phyloP scores from a whole-genome alignment of 1,284 basidiomycete species.

The Ceratorhiza oryzae-sativae region DNA sequence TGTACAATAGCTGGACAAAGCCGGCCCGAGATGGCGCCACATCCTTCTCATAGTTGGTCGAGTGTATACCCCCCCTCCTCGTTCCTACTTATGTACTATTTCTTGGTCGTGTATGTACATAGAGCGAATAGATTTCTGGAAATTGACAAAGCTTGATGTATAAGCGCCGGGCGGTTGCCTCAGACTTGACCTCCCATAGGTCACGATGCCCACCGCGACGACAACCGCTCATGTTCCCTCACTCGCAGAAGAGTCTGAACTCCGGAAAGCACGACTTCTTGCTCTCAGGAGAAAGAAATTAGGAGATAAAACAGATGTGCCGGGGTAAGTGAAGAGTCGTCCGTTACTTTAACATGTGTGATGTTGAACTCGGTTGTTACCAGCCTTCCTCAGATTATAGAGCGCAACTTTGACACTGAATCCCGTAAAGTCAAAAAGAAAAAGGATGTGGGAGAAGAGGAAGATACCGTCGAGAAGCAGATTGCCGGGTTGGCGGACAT shows the following conservation, averaged over 20 bases:
- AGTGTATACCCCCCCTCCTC: neutral
- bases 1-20: conserved; percentile 63
- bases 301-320: conserved; percentile 57
- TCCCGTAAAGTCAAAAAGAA: conserved; percentile 78
- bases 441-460: conserved; percentile 63
- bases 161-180: conserved; percentile 38
- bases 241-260: conserved; percentile 81
- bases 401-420: conserved; percentile 86
- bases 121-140: neutral
- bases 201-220: conserved; percentile 45
- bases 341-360: conserved; percentile 9
- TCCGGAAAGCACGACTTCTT: conserved; percentile 83
- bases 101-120: neutral
- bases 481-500: conserved; percentile 83
- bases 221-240: conserved; percentile 52
- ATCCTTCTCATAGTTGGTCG: conserved; percentile 2
- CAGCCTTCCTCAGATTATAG: conserved; percentile 58
- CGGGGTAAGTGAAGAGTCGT: conserved; percentile 54
- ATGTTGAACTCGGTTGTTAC: conserved; percentile 14
- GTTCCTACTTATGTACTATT: conserved; percentile 7
- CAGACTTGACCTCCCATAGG: neutral
- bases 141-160: neutral
- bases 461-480: conserved; percentile 88
- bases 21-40: conserved; percentile 24
- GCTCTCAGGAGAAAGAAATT: conserved; percentile 82